Base-by-base conservation (phyloP, 768 basidiomycete genomes). In the Astraeus odoratus region DNA sequence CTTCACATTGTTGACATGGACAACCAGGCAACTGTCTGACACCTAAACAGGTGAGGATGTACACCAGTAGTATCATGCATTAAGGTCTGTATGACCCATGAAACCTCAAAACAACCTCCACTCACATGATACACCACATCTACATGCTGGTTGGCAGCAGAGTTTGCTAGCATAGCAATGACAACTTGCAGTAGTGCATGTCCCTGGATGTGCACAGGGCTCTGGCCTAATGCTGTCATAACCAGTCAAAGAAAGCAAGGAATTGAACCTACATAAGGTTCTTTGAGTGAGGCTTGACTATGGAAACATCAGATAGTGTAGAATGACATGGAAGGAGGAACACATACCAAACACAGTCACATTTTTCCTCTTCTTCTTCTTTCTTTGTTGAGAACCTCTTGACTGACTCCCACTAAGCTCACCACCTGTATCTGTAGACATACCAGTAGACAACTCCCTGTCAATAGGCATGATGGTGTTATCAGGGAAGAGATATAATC, bases 61-160 rank as follows among this genome's bases (percentile, higher is more conserved):
- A 39, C 46, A 51, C 12, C 51, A 48, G 41, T 47, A 63, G 19
- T 24, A 12, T 39, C 56, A 53, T 57, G 7, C 5, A 35, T 25
- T 1, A 27, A 34, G n/a, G n/a, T 38, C 18, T 19, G 29, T 27
- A 23, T 19, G 16, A 13, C 15, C n/a, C 0, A 33, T 25, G 16
- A 16, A 41, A 23, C n/a, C n/a, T n/a, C n/a, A n/a, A n/a, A n/a
- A n/a, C n/a, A n/a, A n/a, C n/a, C n/a, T n/a, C n/a, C 8, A 59
- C 70, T 41, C 43, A 76, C 75, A 76, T 30, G 51, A 58, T 5
- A 58, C 22, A 0, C 63, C 58, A 54, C 80, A 81, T 19, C 69
- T 64, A 49, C 80, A 81, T 25, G 63, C 67, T 35, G 69, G 52
- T 40, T 71, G 64, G 44, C 80, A 81, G 36, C 72, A 69, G 10